Percentiles rank a stretch among this genome's conserved stretches.
phyloP scores from a whole-genome alignment of 371 early-diverging fungal genomes.

The Entomophthora muscae region DNA sequence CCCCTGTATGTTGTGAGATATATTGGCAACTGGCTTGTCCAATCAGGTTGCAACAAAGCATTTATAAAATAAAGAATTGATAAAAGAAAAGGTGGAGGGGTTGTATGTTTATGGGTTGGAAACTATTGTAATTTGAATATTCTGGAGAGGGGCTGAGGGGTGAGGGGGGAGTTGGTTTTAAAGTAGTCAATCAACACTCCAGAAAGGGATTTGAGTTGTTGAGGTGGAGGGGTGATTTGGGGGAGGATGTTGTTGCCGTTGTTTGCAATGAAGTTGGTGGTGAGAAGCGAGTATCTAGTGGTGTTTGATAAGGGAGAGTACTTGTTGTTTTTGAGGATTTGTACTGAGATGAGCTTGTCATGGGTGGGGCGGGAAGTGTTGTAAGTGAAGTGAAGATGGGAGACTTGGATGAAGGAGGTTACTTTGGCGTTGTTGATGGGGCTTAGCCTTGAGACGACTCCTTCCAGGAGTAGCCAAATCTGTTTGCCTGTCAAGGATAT shows the following conservation, averaged over 20 bases:
- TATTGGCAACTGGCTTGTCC: too few relatives aligned
- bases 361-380: neutral
- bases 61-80: too few relatives aligned
- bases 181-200: conserved; percentile 18
- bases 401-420: conserved; percentile 20
- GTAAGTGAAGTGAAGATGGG: conserved; percentile 15
- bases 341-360: conserved; percentile 9
- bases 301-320: conserved; percentile 13
- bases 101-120: too few relatives aligned
- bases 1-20: too few relatives aligned
- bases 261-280: conserved; percentile 28
- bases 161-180: conserved; percentile 9
- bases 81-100: too few relatives aligned
- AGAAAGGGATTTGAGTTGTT: conserved; percentile 14
- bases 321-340: conserved; percentile 6
- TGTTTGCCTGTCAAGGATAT: conserved; percentile 24
- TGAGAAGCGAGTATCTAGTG: conserved; percentile 23
- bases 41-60: too few relatives aligned
- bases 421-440: conserved; percentile 13
- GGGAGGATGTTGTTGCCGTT: conserved; percentile 38
- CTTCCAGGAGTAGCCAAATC: conserved; percentile 20
- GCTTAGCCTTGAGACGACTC: conserved; percentile 12
- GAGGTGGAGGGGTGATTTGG: neutral
- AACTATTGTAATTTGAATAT: too few relatives aligned
- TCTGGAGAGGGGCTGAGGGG: conserved; percentile 15